These are phyloP conservation scores for Colletotrichum trifolii DNA, from an alignment of 2,329 filamentous ascomycete species.

Conservation along the genomic window DNA sequence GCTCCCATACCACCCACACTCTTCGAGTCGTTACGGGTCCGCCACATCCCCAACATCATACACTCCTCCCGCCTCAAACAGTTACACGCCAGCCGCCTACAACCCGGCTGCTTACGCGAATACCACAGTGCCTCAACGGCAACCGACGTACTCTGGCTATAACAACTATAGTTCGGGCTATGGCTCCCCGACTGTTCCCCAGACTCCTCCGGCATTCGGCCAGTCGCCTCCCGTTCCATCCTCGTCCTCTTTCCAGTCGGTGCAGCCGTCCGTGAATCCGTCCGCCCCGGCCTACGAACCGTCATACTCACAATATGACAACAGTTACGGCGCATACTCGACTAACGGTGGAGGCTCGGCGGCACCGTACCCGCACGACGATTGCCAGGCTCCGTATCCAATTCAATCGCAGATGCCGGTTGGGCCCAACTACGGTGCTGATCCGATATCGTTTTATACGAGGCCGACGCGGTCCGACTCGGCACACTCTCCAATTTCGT, in stretches of 20 bases:
- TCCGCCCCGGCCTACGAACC: conserved; percentile 50
- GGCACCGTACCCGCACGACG: conserved; percentile 49
- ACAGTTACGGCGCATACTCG: conserved; percentile 48
- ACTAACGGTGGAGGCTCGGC: conserved; percentile 53
- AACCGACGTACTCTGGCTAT: conserved; percentile 62
- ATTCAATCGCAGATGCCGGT: conserved; percentile 63
- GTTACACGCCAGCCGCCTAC: conserved; percentile 65
- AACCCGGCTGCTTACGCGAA: conserved; percentile 70
- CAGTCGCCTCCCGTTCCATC: conserved; percentile 52
- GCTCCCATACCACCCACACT: conserved; percentile 61
- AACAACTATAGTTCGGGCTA: conserved; percentile 57
- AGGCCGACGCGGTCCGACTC: conserved; percentile 61
- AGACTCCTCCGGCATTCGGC: conserved; percentile 48
- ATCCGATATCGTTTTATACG: conserved; percentile 58
- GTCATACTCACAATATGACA: conserved; percentile 39
- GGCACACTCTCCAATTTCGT: conserved; percentile 58
- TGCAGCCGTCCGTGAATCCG: conserved; percentile 44
- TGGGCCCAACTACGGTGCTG: conserved; percentile 61
- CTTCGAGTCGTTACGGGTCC: conserved; percentile 51
- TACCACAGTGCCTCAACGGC: conserved; percentile 60
- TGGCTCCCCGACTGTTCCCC: conserved; percentile 49
- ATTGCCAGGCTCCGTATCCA: conserved; percentile 62
- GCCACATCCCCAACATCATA: conserved; percentile 50
- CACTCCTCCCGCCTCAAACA: conserved; percentile 48
- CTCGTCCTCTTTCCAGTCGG: conserved; percentile 32